Conservation (phyloP, 495 filamentous ascomycete genomes). For the Viridothelium virens region DNA sequence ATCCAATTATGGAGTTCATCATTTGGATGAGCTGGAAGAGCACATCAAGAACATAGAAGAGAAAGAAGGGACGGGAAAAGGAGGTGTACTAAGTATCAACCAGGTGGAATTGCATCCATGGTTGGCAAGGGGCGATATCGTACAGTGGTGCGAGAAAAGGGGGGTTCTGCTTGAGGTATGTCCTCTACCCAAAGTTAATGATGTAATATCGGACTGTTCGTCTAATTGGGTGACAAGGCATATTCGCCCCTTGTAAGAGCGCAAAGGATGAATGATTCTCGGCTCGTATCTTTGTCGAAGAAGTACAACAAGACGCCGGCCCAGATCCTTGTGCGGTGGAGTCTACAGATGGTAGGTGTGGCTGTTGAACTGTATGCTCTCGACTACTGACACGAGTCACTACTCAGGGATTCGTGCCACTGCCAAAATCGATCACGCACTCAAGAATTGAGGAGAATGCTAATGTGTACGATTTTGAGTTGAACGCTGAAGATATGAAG, state of each 20-base stretch:
- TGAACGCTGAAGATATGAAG: constrained; percentile 53
- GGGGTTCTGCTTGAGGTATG: constrained; percentile 56
- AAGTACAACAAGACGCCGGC: constrained; percentile 67
- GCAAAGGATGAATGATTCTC: constrained; percentile 55
- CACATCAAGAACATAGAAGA: constrained; percentile 61
- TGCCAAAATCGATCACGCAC: constrained; percentile 67
- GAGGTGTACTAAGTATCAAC: constrained; percentile 69
- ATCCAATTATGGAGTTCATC: constrained; percentile 60
- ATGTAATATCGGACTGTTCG: not conserved
- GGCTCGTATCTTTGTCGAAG: constrained; percentile 51
- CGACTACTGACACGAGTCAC: not conserved
- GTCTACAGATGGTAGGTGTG: constrained; percentile 59
- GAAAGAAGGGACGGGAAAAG: constrained; percentile 55
- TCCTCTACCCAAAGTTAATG: not conserved
- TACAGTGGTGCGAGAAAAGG: constrained; percentile 61
- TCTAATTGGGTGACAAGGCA: constrained; percentile 35
- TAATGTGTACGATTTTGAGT: constrained; percentile 72
- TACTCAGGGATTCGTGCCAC: constrained; percentile 53
- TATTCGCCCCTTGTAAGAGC: constrained; percentile 72
- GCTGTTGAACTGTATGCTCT: not conserved
- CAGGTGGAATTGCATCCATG: constrained; percentile 91
- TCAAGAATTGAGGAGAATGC: constrained; percentile 67
- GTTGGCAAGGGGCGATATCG: constrained; percentile 68
- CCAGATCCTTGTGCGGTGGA: constrained; percentile 80
- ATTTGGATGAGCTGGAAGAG: constrained; percentile 63